Conservation (phyloP, 352 stramenopile genomes). For the Phytophthora cactorum region DNA sequence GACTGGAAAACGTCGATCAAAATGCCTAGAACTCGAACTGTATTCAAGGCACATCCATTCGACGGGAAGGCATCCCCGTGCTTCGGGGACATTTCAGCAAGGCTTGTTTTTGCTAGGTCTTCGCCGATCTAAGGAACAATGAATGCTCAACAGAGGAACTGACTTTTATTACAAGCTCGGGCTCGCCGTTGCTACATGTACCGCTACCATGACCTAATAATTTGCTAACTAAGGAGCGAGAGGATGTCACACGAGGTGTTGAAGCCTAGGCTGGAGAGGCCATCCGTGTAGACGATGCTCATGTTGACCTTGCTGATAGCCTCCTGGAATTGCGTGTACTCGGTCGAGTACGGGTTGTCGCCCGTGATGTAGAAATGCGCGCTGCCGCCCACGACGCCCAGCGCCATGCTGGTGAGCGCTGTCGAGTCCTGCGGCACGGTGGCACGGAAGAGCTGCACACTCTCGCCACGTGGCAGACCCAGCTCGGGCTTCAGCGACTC, state of each 20-base stretch:
- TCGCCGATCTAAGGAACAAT: conserved; percentile 20
- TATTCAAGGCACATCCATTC: no score
- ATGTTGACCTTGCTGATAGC: conserved; percentile 61
- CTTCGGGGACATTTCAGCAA: no score
- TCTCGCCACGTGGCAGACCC: conserved; percentile 57
- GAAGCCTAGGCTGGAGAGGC: conserved; percentile 43
- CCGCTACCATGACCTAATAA: conserved; percentile 27
- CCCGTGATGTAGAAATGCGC: conserved; percentile 65
- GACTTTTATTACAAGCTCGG: conserved; percentile 26
- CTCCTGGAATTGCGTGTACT: conserved; percentile 44
- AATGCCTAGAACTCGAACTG: no score
- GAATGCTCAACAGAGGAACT: conserved; percentile 14
- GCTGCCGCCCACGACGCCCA: conserved; percentile 39
- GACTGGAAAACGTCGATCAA: no score
- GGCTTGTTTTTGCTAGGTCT: no score
- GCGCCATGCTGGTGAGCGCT: conserved; percentile 46
- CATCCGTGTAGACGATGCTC: conserved; percentile 68
- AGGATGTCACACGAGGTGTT: conserved; percentile 46
- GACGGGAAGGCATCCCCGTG: no score
- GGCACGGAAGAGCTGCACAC: conserved; percentile 55
- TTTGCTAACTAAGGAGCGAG: conserved; percentile 34
- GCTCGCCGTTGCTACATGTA: conserved; percentile 9
- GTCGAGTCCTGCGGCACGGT: conserved; percentile 44
- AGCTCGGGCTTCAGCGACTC: conserved; percentile 48
- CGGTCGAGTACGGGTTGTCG: conserved; percentile 54